phyloP scores from a whole-genome alignment of 495 filamentous ascomycete species.

The Hypoxylon perforatum region DNA sequence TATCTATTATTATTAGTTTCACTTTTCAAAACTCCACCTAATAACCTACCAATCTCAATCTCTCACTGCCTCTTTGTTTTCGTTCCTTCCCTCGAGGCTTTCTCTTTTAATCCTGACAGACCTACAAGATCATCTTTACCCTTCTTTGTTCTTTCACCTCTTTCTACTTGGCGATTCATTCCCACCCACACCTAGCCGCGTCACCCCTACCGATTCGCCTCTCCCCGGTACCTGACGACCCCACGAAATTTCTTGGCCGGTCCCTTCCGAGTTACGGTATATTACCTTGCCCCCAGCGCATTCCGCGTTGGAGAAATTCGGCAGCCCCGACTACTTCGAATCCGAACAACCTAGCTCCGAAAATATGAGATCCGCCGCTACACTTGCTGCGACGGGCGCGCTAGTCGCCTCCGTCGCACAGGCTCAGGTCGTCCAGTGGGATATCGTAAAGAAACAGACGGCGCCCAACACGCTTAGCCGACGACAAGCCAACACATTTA shows the following conservation, averaged over 20 bases:
- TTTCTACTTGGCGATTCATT: not conserved
- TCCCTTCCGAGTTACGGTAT: constrained; percentile 5
- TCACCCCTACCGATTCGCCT: constrained; percentile 24
- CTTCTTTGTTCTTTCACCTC: constrained; percentile 7
- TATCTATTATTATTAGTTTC: constrained; percentile 1
- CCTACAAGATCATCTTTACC: not conserved
- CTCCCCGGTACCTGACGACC: constrained; percentile 6
- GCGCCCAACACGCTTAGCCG: constrained; percentile 41
- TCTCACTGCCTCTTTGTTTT: constrained; percentile 18
- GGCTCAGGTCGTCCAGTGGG: constrained; percentile 59
- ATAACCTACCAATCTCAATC: not conserved
- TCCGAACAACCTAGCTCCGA: not conserved
- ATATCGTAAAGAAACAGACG: constrained; percentile 45
- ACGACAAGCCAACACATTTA: constrained; percentile 48
- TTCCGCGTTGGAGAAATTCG: not conserved
- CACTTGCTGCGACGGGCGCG: constrained; percentile 43
- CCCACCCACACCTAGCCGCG: constrained; percentile 21
- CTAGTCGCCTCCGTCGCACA: constrained; percentile 44
- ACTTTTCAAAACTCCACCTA: not conserved
- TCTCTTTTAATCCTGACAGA: not conserved
- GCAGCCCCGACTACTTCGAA: not conserved
- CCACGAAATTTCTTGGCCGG: constrained; percentile 25
- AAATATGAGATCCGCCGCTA: constrained; percentile 36
- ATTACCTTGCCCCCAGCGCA: constrained; percentile 7
- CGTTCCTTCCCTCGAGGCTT: not conserved